phyloP scores from a whole-genome alignment of 2,329 filamentous ascomycete species.

The Aspergillus pseudotamarii region DNA sequence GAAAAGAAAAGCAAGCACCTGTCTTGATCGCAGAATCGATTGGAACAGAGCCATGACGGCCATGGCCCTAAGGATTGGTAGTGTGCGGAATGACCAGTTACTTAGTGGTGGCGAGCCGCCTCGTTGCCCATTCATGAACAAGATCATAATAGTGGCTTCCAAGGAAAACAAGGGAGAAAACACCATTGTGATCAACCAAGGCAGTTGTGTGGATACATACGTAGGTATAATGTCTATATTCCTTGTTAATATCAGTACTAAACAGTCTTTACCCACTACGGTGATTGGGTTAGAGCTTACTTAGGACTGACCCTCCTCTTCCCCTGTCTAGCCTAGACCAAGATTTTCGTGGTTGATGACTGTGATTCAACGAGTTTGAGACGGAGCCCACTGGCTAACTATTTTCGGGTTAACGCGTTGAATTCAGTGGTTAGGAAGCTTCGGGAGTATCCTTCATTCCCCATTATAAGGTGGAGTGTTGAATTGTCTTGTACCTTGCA shows the following conservation, averaged over 20 bases:
- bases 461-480: not conserved
- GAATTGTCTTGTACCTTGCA: not conserved
- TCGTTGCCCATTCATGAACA: not conserved
- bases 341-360: not conserved
- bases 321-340: not conserved
- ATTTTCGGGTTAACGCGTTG: not conserved
- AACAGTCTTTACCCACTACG: not conserved
- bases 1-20: not conserved
- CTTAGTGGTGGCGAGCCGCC: not conserved
- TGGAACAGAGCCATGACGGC: not conserved
- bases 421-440: not conserved
- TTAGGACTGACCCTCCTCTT: not conserved
- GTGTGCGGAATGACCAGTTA: not conserved
- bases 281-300: not conserved
- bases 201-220: not conserved
- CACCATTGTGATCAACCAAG: not conserved
- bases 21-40: not conserved
- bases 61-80: not conserved
- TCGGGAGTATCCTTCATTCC: not conserved
- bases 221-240: not conserved
- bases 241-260: not conserved
- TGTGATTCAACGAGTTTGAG: not conserved
- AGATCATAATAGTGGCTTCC: not conserved
- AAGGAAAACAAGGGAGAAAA: not conserved
- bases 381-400: not conserved